Conservation (phyloP, 139 green algal species). For the Yamagishiella unicocca region DNA sequence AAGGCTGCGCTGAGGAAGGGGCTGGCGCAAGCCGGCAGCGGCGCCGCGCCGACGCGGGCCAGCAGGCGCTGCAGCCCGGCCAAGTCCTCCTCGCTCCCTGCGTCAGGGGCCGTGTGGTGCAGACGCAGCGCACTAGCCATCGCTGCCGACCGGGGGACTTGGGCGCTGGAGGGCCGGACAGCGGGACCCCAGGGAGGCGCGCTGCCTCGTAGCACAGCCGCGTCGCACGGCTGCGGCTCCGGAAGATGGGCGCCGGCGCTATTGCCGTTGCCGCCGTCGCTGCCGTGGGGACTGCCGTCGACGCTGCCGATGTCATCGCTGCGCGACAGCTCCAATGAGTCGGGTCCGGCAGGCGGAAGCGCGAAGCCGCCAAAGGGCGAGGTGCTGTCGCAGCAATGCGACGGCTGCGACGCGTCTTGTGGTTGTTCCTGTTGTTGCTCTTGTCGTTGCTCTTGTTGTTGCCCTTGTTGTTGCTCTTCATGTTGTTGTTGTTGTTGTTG, state of each 20-base stretch:
- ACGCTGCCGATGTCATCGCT: not conserved
- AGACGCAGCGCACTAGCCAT: not conserved
- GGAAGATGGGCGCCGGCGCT: not conserved
- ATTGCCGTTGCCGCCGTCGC: not conserved
- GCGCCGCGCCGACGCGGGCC: not conserved
- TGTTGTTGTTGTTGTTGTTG: not conserved
- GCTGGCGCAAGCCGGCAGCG: not conserved
- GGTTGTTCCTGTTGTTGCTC: not conserved
- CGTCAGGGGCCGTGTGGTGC: not conserved
- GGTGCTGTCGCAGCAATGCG: not conserved
- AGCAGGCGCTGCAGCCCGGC: not conserved
- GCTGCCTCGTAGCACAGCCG: not conserved
- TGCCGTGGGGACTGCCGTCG: not conserved
- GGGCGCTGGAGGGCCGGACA: not conserved
- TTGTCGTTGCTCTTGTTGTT: not conserved
- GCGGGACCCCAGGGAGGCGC: not conserved
- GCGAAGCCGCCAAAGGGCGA: not conserved
- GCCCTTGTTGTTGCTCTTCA: not conserved
- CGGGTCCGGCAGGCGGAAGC: not conserved
- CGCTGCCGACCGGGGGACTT: not conserved
- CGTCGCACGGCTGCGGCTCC: not conserved
- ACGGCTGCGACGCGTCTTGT: not conserved
- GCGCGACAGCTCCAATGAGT: not conserved
- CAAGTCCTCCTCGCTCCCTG: not conserved
- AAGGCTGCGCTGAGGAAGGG: slow-evolving; percentile 3